Evolutionary conservation across 2,329 filamentous ascomycete genomes (phyloP), one percentile per base, ranked within the genome.

Genomic region (Epichloe gansuensis): DNA sequence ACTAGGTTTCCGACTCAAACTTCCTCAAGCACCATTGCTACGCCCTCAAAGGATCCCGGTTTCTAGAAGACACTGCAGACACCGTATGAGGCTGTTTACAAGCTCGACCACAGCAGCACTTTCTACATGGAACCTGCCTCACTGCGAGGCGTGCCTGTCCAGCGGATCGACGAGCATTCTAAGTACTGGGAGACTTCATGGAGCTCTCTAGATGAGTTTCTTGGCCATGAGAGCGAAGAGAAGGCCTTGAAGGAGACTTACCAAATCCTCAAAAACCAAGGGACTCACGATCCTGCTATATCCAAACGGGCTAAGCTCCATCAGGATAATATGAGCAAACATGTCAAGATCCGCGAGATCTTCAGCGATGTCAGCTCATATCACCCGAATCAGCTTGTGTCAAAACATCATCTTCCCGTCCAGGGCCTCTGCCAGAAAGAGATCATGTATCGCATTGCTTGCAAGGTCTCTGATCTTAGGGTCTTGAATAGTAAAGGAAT

Each of bases 381-480:
- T 11, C 69, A 71, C 43, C 69, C 69, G 0, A 72, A 72, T 43
- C 69, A 70, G 42, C 51, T 71, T 0, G 59, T 69, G 1, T 54
- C 61, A 2, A 69, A 67, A 51, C 50, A 59, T 8, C 62, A 68
- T 42, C 55, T 71, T 0, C 67, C 67, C 0, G 6, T 15, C 0
- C 46, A 54, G 0, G 69, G 69, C 0, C 44, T 72, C 0, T 71
- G 68, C 47, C 57, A 65, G 1, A 62, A 63, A 47, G 67, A 69
- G 13, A 11, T 61, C 2, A 68, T 71, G 60, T 70, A 71, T 44
- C 62, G 59, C 3, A 50, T 71, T 2, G 66, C 64, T 0, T 65
- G 63, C 49, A 66, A 66, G 34, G 52, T 71, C 4, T 60, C 61
- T 0, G 66, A 69, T 15, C 55, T 71, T 1, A 52, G 58, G 5